Base-by-base conservation (phyloP, 768 basidiomycete species). In the Lactarius sanguifluus region DNA sequence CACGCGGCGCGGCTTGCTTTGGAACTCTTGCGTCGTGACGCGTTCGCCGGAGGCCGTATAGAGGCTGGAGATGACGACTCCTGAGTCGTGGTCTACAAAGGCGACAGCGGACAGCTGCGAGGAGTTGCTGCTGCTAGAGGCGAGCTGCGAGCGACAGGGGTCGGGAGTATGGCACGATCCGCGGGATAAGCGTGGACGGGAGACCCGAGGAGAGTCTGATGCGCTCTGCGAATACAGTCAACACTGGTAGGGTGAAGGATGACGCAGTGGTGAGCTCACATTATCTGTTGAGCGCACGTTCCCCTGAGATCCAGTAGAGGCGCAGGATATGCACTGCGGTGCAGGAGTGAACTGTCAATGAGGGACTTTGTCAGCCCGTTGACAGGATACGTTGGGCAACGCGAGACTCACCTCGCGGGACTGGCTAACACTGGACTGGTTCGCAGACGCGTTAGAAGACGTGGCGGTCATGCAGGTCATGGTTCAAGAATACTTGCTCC, bases 1-100 rank as follows among this genome's bases (percentile, higher is more conserved):
- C 10, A 7, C 13, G 40, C 28, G 43, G 9, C 13, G 38, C 9
- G 45, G 13, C 30, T 62, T 66, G n/a, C 18, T 56, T 56, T 58
- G 34, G 41, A 63, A 58, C 16, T 59, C 50, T 1, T 38, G 47
- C 0, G 41, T 28, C 9, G 41, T 59, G 32, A 59, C 47, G 41
- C 5, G 34, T 34, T 62, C 65, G 38, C 65, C 65, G 10, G 56
- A 25, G 6, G 65, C 56, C 30, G 15, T 34, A 40, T n/a, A 28
- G 3, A 66, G 23, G 23, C 38, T 3, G 34, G 57, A 55, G 32
- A 63, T 59, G 57, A 59, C 20, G 25, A 67, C 56, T 16, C 65
- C 65, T 7, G 65, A 62, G 12, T 41, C 23, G 38, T 57, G 45
- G 61, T 66, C 65, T 30, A 50, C 61, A 13, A 62, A 54, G 6